phyloP scores from a whole-genome alignment of 2,329 filamentous ascomycete species.

The Celoporthe dispersa region DNA sequence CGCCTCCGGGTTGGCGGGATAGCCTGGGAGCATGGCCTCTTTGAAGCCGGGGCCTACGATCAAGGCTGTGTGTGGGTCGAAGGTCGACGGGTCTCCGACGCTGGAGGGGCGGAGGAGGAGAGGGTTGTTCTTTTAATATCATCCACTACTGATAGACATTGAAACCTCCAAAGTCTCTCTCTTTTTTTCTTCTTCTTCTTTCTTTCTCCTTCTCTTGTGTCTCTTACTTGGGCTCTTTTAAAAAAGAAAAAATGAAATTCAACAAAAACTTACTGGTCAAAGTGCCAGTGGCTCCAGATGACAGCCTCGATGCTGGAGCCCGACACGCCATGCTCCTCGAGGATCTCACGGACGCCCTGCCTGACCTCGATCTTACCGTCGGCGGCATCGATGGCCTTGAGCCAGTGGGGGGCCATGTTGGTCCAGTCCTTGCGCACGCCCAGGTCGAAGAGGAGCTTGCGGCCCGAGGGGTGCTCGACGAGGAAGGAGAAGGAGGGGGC shows the following conservation, averaged over 20 bases:
- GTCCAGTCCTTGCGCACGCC: slow-evolving; percentile 48
- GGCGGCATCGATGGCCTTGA: not conserved
- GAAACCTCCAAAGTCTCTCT: not conserved
- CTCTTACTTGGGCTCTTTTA: too few species aligned
- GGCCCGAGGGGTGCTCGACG: slow-evolving; percentile 46
- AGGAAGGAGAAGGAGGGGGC: slow-evolving; percentile 52
- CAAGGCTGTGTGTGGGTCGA: slow-evolving; percentile 33
- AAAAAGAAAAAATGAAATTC: too few species aligned
- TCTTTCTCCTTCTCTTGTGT: not conserved
- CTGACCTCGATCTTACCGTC: slow-evolving; percentile 41
- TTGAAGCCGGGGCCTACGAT: slow-evolving; percentile 41
- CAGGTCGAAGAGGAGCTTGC: slow-evolving; percentile 42
- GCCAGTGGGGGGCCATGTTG: slow-evolving; percentile 37
- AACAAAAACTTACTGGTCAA: slow-evolving; percentile 33
- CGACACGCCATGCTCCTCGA: slow-evolving; percentile 41
- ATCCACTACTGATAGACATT: not conserved
- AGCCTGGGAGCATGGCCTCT: slow-evolving; percentile 31
- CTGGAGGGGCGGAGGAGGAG: not conserved
- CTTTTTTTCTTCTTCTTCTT: not conserved
- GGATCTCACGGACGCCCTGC: slow-evolving; percentile 47
- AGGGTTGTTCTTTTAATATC: not conserved
- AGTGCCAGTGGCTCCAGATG: slow-evolving; percentile 38
- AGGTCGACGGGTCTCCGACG: slow-evolving; percentile 35
- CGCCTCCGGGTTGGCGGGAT: slow-evolving; percentile 29
- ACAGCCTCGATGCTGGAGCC: slow-evolving; percentile 32